Evolutionary conservation across 495 filamentous ascomycete genomes (phyloP), one percentile per base, ranked within the genome.

Genomic region (Cercophora sp.): DNA sequence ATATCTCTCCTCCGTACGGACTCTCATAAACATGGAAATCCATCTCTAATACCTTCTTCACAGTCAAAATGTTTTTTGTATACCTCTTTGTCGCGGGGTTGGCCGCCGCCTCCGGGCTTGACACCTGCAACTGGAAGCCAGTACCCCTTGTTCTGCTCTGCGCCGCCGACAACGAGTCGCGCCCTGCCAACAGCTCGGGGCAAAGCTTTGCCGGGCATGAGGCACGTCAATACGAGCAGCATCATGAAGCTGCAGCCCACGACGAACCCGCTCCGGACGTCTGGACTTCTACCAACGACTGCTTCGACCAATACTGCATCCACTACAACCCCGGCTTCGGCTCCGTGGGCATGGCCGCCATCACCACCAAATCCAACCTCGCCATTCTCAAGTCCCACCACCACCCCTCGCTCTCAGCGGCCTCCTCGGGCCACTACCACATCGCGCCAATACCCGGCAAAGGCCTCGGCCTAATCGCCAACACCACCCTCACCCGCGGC

Each of bases 251-350:
- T n/a, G n/a, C n/a, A n/a, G n/a, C n/a, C n/a, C n/a, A n/a, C n/a
- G n/a, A n/a, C n/a, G n/a, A n/a, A n/a, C n/a, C n/a, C n/a, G n/a
- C n/a, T n/a, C n/a, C n/a, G n/a, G n/a, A n/a, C n/a, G n/a, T n/a
- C n/a, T n/a, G n/a, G n/a, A n/a, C n/a, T n/a, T n/a, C n/a, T 1
- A 45, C 55, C 3, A 25, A 34, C 9, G 22, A 48, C 9, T 67
- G 64, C 45, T 51, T 48, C 25, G 52, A 32, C 35, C 23, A 51
- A n/a, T 67, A 51, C 54, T 67, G 64, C 46, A 46, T 64, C 34
- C 63, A 52, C 41, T 44, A 44, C n/a, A 67, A 65, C 49, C 51
- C 16, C 5, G 54, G 48, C 19, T 65, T 65, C 36, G 58, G 52
- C 16, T 60, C 56, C 16, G 31, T 53, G 10, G 66, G 63, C 8